phyloP scores from a whole-genome alignment of 140 eudicot species.

The Cichorium intybus region DNA sequence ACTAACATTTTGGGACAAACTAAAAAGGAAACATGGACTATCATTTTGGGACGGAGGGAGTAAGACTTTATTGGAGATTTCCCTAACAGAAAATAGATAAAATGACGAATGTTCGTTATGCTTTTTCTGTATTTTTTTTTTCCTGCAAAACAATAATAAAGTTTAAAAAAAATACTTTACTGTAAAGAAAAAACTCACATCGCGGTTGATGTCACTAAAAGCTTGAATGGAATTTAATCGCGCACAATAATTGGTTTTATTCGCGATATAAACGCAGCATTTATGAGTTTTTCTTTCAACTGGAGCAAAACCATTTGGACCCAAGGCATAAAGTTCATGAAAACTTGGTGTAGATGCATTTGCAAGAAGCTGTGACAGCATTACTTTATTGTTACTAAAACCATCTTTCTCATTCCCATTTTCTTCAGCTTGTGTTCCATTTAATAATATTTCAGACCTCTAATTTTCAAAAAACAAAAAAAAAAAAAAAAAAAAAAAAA shows the following conservation, averaged over 20 bases:
- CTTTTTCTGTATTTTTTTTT: too few species aligned
- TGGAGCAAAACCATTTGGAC: conserved; percentile 56
- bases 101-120: too few species aligned
- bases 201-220: conserved; percentile 83
- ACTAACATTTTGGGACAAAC: too few species aligned
- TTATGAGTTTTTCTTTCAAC: conserved; percentile 69
- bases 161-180: too few species aligned
- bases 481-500: conserved; percentile 29
- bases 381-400: conserved; percentile 41
- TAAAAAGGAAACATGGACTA: too few species aligned
- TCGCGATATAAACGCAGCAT: conserved; percentile 88
- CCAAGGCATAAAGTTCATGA: conserved; percentile 67
- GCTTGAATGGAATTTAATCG: conserved; percentile 80
- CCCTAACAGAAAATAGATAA: too few species aligned
- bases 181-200: conserved; percentile 50
- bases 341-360: conserved; percentile 92
- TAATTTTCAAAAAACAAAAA: too few species aligned
- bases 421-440: conserved; percentile 63
- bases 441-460: conserved; percentile 70
- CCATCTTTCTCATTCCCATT: conserved; percentile 57
- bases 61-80: too few species aligned
- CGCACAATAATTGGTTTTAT: conserved; percentile 78
- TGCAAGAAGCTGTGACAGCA: conserved; percentile 81
- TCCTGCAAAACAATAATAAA: too few species aligned
- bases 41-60: too few species aligned